Evolutionary conservation across 2,329 filamentous ascomycete genomes (phyloP).

Genomic region (Apiospora hydei): DNA sequence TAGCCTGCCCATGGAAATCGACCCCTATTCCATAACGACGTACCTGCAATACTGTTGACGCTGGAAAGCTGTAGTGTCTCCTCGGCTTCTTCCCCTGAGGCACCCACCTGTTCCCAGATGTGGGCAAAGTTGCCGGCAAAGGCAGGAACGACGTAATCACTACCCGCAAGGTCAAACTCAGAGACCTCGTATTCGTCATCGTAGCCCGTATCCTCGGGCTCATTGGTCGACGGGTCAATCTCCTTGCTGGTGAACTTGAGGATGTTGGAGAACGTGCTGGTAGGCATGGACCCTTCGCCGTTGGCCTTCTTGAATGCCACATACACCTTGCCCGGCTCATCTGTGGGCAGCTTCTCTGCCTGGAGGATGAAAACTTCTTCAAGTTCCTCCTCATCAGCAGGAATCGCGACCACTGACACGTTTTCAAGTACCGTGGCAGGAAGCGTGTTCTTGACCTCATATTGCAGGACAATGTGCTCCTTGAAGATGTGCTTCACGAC

Average conservation of each 20-base stretch:
- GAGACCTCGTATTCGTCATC: slow-evolving; percentile 98
- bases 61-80: slow-evolving; percentile 89
- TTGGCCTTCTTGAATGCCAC: slow-evolving; percentile 89
- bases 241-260: slow-evolving; percentile 99
- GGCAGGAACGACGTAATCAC: slow-evolving; percentile 91
- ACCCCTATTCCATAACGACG: slow-evolving; percentile 43
- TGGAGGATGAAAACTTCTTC: slow-evolving; percentile 96
- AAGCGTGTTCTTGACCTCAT: slow-evolving; percentile 97
- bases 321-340: slow-evolving; percentile 92
- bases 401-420: slow-evolving; percentile 82
- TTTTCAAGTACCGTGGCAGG: slow-evolving; percentile 90
- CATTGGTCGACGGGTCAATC: slow-evolving; percentile 91
- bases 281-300: slow-evolving; percentile 78
- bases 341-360: slow-evolving; percentile 79
- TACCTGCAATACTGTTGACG: slow-evolving; percentile 92
- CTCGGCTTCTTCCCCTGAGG: slow-evolving; percentile 86
- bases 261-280: slow-evolving; percentile 85
- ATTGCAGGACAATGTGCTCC: slow-evolving; percentile 94
- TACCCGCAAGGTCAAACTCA: slow-evolving; percentile 87
- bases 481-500: slow-evolving; percentile 98
- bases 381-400: slow-evolving; percentile 80
- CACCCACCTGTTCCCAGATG: slow-evolving; percentile 92
- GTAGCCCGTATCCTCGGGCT: slow-evolving; percentile 91
- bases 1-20: slow-evolving; percentile 22
- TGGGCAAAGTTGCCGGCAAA: slow-evolving; percentile 96